These are phyloP conservation scores for Plasmodium blacklocki DNA, from an alignment of 169 alveolate species.

Conservation along the genomic window DNA sequence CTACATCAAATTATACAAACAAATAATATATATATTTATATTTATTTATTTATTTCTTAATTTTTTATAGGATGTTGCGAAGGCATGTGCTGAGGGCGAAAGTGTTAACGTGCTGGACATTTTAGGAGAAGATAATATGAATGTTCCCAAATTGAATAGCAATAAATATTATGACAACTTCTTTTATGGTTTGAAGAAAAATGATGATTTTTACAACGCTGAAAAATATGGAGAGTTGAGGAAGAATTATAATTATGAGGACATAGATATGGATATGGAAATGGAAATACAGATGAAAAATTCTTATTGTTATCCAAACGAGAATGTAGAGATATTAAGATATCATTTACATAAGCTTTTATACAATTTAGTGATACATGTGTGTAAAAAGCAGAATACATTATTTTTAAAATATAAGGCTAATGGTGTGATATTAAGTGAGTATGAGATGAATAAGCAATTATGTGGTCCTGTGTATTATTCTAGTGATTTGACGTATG, in stretches of 20 bases:
- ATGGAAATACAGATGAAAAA: not conserved
- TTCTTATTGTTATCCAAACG: not conserved
- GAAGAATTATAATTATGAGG: not conserved
- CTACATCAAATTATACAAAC: too few relatives aligned
- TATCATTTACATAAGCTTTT: slow-evolving; percentile 62
- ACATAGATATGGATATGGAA: not conserved
- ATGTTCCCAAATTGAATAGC: not conserved
- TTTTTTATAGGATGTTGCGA: slow-evolving; percentile 8
- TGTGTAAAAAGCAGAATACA: slow-evolving; percentile 55
- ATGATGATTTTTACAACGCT: not conserved
- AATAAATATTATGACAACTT: not conserved
- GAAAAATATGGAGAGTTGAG: not conserved
- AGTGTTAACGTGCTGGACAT: not conserved
- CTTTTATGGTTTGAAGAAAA: not conserved
- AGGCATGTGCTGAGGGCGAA: not conserved
- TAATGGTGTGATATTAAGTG: slow-evolving; percentile 51
- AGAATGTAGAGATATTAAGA: slow-evolving; percentile 44
- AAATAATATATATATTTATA: not conserved
- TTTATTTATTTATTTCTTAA: not conserved
- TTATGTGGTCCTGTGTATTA: slow-evolving; percentile 62
- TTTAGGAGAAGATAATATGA: not conserved
- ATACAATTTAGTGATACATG: slow-evolving; percentile 70
- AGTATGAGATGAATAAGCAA: slow-evolving; percentile 58
- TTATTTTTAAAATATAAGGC: slow-evolving; percentile 42
- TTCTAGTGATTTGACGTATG: slow-evolving; percentile 55